phyloP scores from a whole-genome alignment of 116 monocot species.

The Zostera marina region DNA sequence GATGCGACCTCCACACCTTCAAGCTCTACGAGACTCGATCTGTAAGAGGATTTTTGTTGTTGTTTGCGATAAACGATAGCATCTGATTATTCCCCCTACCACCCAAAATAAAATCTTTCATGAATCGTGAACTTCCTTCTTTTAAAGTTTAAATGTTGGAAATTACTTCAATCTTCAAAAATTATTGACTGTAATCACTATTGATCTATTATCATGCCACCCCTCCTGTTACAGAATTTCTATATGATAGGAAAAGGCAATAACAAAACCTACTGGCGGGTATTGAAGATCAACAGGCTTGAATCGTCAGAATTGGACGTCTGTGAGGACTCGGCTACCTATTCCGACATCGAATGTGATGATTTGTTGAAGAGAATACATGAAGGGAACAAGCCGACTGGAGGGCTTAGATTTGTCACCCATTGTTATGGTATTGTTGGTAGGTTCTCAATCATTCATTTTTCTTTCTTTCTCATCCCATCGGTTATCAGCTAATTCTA shows the following conservation, averaged over 20 bases:
- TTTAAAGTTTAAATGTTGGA: not conserved
- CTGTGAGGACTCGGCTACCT: conserved; percentile 54
- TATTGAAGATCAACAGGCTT: conserved; percentile 62
- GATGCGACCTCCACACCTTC: conserved; percentile 15
- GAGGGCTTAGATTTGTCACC: conserved; percentile 84
- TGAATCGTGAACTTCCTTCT: not conserved
- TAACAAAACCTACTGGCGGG: conserved; percentile 46
- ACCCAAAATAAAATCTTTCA: not conserved
- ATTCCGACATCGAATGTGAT: conserved; percentile 46
- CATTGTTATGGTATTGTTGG: conserved; percentile 91
- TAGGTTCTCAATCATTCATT: conserved; percentile 10
- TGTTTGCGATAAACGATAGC: not conserved
- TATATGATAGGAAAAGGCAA: conserved; percentile 85
- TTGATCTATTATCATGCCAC: not conserved
- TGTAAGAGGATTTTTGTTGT: conserved; percentile 1
- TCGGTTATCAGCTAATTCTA: not conserved
- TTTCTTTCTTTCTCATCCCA: not conserved
- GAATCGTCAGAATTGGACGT: conserved; percentile 62
- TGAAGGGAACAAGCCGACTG: conserved; percentile 72
- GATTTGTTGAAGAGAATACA: conserved; percentile 59
- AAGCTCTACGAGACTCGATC: conserved; percentile 13
- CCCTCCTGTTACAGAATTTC: conserved; percentile 42
- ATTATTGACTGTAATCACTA: no score
- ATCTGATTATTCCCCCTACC: not conserved
- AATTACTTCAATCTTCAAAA: not conserved